Evolutionary conservation across 2,329 filamentous ascomycete species (phyloP), one percentile per base, ranked within the genome.

Genomic region (Neonectria ditissima): DNA sequence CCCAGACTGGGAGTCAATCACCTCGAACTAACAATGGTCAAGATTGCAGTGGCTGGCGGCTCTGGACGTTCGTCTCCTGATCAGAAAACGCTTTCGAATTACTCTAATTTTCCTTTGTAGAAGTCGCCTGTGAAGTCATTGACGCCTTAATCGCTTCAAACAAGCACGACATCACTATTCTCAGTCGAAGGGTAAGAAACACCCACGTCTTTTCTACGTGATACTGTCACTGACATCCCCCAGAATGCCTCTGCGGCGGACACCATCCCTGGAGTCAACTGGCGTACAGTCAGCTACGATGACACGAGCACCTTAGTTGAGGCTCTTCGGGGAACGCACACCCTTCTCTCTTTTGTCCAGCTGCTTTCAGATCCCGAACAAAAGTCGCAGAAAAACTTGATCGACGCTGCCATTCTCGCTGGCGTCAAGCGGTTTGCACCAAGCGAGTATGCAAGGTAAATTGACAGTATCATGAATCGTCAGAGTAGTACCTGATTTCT

Each of bases 301-400:
- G 53, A 72, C n/a, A 41, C 2, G 45, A 57, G 0, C 57, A 76
- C 14, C 4, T 74, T 89, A 4, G 72, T 74, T 0, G 48, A 74
- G 5, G 71, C 75, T 0, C 75, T 89, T 1, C 56, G 69, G 11
- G 86, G 84, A 6, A 77, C 82, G 0, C 80, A 89, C 50, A 86
- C 84, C 0, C 75, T 89, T 4, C 75, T 88, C 0, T 87, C 83
- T 2, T 88, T 88, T 67, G 69, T 86, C 16, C 66, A 79, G 34
- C 34, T 37, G 6, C 34, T 37, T n/a, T 37, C 5, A 63, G 76
- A 1, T 41, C 37, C 16, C 1, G 37, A 10, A 20, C n/a, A 41
- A 20, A 41, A 20, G 37, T 20, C 37, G 8, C 37, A 41, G 37
- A 41, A 41, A n/a, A 41, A 41, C 4, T 9, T 45, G 20, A 45